Base-by-base conservation (phyloP, 306 rosid species). In the Astragalus membranaceus region DNA sequence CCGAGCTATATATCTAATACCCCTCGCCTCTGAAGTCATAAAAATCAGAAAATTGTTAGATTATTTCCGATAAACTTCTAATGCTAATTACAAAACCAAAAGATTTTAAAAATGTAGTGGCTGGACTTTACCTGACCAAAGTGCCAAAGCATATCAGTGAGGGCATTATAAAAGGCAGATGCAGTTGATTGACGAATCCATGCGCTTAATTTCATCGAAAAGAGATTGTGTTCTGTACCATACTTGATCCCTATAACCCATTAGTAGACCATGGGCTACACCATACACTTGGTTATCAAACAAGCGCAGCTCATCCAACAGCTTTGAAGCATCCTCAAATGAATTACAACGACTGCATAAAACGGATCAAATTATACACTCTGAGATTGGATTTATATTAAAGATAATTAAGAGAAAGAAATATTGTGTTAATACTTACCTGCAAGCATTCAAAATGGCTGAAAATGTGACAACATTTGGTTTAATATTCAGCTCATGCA, bases 101-200 rank as follows among this genome's bases (percentile, higher is more conserved):
- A 37, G 10, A 37, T 44, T 59, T 20, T 20, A 20, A 20, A 20
- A 20, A 41, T 46, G 37, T 56, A 15, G 37, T 64, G 3, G 50
- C 51, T 71, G 56, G 67, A 65, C 44, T 59, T 82, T 75, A 94
- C 97, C 96, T 93, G 98, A 55, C 97, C 97, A 43, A 85, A 88
- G 81, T 94, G 96, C 98, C 97, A 94, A 10, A 94, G 74, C 98
- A 94, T 94, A 74, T 94, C 98, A 8, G 98, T 90, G 46, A 94
- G 88, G 46, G 98, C 97, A 79, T 94, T 94, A 57, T 87, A 90
- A 70, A 94, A 94, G 7, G 97, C 97, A 59, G 98, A 88, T 4
- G 94, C 94, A 10, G 98, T 90, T 62, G 97, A 82, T 90, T 62
- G 97, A 82, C 46, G 85, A 78, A 79, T 94, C 98, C 97, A 90